Evolutionary conservation across 306 rosid genomes (phyloP).

Genomic region (Corylus avellana): DNA sequence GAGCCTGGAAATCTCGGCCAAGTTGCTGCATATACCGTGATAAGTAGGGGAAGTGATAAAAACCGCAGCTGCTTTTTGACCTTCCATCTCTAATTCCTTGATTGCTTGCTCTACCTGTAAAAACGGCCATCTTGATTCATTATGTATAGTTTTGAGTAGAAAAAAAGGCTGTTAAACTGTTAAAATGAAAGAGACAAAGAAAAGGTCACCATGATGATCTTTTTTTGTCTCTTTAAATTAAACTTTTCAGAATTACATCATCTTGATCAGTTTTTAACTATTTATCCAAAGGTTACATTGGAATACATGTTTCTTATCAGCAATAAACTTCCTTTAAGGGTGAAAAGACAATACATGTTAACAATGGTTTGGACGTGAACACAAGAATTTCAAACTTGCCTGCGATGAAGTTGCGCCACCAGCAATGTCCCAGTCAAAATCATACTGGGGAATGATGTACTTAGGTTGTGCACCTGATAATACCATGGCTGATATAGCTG

Average conservation of each 20-base stretch:
- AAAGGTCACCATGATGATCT: background rate
- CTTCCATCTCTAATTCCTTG: slow-evolving; percentile 56
- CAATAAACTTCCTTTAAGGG: background rate
- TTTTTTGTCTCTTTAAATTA: background rate
- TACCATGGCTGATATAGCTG: slow-evolving; percentile 76
- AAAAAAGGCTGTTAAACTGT: slow-evolving; percentile 8
- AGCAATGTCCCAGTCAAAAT: slow-evolving; percentile 69
- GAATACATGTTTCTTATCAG: background rate
- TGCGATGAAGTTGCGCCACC: slow-evolving; percentile 63
- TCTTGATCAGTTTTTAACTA: background rate
- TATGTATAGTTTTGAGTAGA: background rate
- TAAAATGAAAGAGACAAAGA: background rate
- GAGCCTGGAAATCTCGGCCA: slow-evolving; percentile 56
- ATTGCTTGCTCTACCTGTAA: slow-evolving; percentile 69
- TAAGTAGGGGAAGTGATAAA: slow-evolving; percentile 86
- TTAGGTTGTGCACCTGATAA: slow-evolving; percentile 82
- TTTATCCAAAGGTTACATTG: background rate
- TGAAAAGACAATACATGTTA: background rate
- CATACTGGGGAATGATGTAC: slow-evolving; percentile 72
- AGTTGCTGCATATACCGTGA: slow-evolving; percentile 75
- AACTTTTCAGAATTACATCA: background rate
- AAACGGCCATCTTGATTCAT: slow-evolving; percentile 2
- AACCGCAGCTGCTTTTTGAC: slow-evolving; percentile 69
- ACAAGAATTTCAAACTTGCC: slow-evolving; percentile 38
- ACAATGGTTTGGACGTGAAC: background rate